These are phyloP conservation scores for Psilocybe cyanescens DNA, from an alignment of 768 basidiomycete genomes.

Conservation along the genomic window DNA sequence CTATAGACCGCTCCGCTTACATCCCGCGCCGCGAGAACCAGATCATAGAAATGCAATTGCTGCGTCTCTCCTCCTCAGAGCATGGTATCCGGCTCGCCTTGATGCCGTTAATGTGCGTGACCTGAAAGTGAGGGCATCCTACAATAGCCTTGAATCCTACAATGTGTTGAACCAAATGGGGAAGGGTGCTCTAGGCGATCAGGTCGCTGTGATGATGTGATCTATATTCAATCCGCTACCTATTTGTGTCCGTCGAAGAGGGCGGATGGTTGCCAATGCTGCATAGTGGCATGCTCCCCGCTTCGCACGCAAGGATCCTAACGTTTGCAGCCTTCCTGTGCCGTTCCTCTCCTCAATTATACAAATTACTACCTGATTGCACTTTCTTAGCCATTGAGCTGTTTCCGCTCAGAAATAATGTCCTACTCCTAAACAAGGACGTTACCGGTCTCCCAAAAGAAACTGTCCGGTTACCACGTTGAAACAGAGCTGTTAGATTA, in stretches of 20 bases:
- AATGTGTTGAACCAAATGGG: constrained; percentile 16
- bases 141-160: constrained; percentile 1
- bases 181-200: constrained; percentile 23
- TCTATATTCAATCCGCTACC: constrained; percentile 13
- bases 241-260: constrained; percentile 22
- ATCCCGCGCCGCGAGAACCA: constrained; percentile 18
- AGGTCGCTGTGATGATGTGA: constrained; percentile 26
- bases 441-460: background rate
- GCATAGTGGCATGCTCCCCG: constrained; percentile 1
- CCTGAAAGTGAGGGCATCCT: background rate
- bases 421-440: background rate
- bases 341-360: background rate
- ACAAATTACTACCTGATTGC: background rate
- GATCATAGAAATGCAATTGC: constrained; percentile 6
- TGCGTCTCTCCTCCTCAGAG: constrained; percentile 9
- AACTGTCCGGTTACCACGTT: background rate
- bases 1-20: constrained; percentile 18
- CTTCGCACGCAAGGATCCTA: constrained; percentile 11
- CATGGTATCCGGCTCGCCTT: constrained; percentile 12
- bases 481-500: background rate
- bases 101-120: constrained; percentile 12
- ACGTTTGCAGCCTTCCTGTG: background rate
- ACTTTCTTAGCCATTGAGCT: background rate
- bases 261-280: constrained; percentile 20
- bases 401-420: background rate